Base-by-base conservation (phyloP, 2,329 filamentous ascomycete genomes). In the Sphaerulina populicola region DNA sequence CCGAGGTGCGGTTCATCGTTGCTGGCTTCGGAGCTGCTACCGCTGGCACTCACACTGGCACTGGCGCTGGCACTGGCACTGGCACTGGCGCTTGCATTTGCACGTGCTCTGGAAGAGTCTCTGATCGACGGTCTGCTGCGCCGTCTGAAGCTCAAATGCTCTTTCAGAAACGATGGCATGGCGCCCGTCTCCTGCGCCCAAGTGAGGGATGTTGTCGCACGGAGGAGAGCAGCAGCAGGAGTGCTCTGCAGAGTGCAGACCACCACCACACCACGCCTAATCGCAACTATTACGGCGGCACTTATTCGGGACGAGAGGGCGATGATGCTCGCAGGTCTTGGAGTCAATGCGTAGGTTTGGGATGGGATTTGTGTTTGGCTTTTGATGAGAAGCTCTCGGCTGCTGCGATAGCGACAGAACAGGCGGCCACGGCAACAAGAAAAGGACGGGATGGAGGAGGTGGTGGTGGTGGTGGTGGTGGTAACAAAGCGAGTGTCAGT, bases 1-100 rank as follows among this genome's bases (percentile, higher is more conserved):
- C 31, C 31, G 6, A 37, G 49, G 12, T 39, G 23, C n/a, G 14
- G 39, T 36, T 49, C 52, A 44, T 50, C 47, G 40, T 55, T 44
- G 47, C 49, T 48, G 30, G 45, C 41, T 37, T 58, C 52, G 56
- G 76, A 77, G 47, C 53, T 59, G 53, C 74, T 68, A 44, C 71
- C 74, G 55, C 76, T 77, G 64, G 81, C 31, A 80, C 38, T 50
- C 31, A 18, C 46, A 30, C 42, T 52, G 23, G 23, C 6, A 6
- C 21, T 23, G 21, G 21, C 21, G 47, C 49, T 47, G 30, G 45
- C 41, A 27, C 56, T 49, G 56, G 76, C 77, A 46, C 53, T 59
- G 53, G 74, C 68, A 44, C 71, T 27, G 23, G 23, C 74, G 54
- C 76, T 77, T 64, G 81, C 31, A 80, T 33, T 50, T 33, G 29